Evolutionary conservation across 2,329 filamentous ascomycete genomes (phyloP), one percentile per base, ranked within the genome.

Genomic region (Cladosporium austrohemisphaericum): DNA sequence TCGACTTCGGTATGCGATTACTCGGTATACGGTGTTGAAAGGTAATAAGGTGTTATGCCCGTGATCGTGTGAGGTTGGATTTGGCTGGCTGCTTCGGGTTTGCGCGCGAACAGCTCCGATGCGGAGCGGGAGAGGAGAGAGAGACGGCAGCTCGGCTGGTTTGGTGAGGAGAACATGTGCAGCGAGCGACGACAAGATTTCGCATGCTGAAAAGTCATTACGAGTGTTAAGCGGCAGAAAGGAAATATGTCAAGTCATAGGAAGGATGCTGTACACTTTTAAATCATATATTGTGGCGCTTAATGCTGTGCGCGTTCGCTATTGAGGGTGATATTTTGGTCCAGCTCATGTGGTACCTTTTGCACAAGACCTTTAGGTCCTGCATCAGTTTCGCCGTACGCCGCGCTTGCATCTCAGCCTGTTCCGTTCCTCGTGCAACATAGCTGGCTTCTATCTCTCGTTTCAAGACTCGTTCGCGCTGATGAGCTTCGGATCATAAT

Each of bases 1-100:
- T 45, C 59, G 57, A 33, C 25, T 26, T 33, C 33, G 36, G 22
- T 19, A 33, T 41, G 46, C 36, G 37, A 41, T 41, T 49, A 14
- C 20, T 49, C 45, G 29, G 19, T 11, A 28, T 40, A 32, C 29
- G 38, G 32, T 50, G 33, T 50, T 32, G 49, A 19, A n/a, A 25
- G 29, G 40, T 29, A 19, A 16, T n/a, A n/a, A 38, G 33, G 3
- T 18, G 44, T 13, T 38, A 33, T 13, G 13, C 13, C 11, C 4
- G 20, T 13, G 16, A 33, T 31, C 43, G 44, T 38, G 44, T 47
- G 44, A 47, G 44, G 44, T 38, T 22, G 19, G 33, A 20, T 20
- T 20, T 36, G 16, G 32, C 32, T 35, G 32, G 14, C 23, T 18
- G n/a, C 20, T 35, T 26, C 20, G 41, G 41, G 19, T 45, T 31